Evolutionary conservation across 371 early-diverging fungal genomes (phyloP).

Genomic region (Apophysomyces elegans): DNA sequence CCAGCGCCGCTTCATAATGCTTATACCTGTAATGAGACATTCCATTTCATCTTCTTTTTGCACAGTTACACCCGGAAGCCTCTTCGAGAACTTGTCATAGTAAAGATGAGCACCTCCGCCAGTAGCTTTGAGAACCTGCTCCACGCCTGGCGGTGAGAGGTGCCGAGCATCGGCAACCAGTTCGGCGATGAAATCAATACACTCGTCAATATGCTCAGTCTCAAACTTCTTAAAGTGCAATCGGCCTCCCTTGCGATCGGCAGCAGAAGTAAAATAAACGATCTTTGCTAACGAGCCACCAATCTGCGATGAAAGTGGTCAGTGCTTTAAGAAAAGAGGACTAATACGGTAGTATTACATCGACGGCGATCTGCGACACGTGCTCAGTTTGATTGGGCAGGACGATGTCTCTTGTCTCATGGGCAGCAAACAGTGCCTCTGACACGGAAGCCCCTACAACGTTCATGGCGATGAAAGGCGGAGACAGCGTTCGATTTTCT

Average conservation of each 20-base stretch:
- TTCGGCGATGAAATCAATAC: conserved; percentile 81
- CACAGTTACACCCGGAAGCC: conserved; percentile 64
- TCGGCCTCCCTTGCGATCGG: conserved; percentile 76
- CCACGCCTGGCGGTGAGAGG: conserved; percentile 31
- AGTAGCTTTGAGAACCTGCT: conserved; percentile 73
- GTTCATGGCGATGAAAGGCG: conserved; percentile 53
- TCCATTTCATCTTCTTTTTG: conserved; percentile 90
- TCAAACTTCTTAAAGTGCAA: conserved; percentile 94
- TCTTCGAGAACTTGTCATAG: conserved; percentile 56
- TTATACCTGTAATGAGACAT: conserved; percentile 74
- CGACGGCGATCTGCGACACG: conserved; percentile 91
- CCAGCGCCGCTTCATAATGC: not conserved
- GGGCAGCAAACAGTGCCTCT: conserved; percentile 59
- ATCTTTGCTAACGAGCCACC: conserved; percentile 96
- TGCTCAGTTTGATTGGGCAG: conserved; percentile 87
- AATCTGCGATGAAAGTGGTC: conserved; percentile 52
- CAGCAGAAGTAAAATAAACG: conserved; percentile 80
- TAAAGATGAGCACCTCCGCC: conserved; percentile 88
- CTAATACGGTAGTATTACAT: conserved; percentile 53
- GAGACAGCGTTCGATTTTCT: not conserved
- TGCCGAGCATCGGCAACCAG: conserved; percentile 64
- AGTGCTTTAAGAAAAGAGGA: not conserved
- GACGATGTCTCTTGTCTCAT: conserved; percentile 78
- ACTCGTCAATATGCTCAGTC: conserved; percentile 89
- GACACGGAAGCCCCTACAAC: conserved; percentile 69